These are phyloP conservation scores for Phytophthora colocasiae DNA, from an alignment of 352 stramenopile genomes.

Conservation along the genomic window DNA sequence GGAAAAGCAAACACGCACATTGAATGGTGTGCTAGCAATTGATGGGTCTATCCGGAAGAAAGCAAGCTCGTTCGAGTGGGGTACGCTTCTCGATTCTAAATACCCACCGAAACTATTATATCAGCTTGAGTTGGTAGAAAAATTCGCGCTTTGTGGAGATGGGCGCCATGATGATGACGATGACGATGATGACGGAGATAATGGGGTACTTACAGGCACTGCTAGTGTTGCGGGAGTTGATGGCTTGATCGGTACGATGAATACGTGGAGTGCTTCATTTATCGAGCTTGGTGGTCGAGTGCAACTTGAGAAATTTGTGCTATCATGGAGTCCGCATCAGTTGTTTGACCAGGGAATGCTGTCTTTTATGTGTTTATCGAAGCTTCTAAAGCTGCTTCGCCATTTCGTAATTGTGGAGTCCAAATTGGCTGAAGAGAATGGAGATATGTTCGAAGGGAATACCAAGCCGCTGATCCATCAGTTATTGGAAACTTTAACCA, in stretches of 20 bases:
- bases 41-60: constrained; percentile 69
- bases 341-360: constrained; percentile 54
- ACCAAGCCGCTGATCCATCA: constrained; percentile 47
- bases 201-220: constrained; percentile 4
- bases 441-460: constrained; percentile 26
- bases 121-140: constrained; percentile 71
- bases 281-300: constrained; percentile 62
- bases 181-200: constrained; percentile 24
- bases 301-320: constrained; percentile 65
- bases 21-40: constrained; percentile 71
- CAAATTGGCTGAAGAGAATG: constrained; percentile 42
- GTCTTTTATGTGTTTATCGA: constrained; percentile 70
- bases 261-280: constrained; percentile 73
- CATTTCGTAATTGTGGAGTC: constrained; percentile 72
- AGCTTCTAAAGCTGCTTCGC: constrained; percentile 73
- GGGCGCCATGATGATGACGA: constrained; percentile 25
- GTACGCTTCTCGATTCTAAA: constrained; percentile 58
- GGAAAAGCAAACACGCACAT: constrained; percentile 74
- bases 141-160: constrained; percentile 59
- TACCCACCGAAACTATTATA: constrained; percentile 73
- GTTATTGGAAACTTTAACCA: constrained; percentile 50
- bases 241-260: constrained; percentile 46
- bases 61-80: constrained; percentile 59
- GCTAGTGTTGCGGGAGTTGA: constrained; percentile 22
- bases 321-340: constrained; percentile 43